These are phyloP conservation scores for Fragosphaeria purpurea DNA, from an alignment of 2,329 filamentous ascomycete genomes.

Conservation along the genomic window DNA sequence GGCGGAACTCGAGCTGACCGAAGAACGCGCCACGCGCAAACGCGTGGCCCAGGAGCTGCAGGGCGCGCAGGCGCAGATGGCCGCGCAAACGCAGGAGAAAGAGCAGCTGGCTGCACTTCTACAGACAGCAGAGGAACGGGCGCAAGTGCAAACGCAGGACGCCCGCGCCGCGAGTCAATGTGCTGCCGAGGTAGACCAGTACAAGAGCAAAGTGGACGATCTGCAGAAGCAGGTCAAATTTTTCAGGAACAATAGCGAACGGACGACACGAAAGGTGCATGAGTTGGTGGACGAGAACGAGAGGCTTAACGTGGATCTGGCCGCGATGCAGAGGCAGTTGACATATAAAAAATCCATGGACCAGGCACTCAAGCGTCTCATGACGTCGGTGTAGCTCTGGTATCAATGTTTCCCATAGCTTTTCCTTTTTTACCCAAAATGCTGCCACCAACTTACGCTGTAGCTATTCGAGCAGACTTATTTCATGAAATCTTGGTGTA, in stretches of 20 bases:
- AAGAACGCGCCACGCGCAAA: neutral
- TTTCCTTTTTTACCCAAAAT: too few relatives aligned
- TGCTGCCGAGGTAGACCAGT: neutral
- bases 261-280: neutral
- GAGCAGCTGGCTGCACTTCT: too few relatives aligned
- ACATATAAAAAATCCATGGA: neutral
- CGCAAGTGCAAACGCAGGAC: neutral
- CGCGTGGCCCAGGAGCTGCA: neutral
- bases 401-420: too few relatives aligned
- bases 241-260: neutral
- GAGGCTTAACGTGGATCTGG: neutral
- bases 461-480: too few relatives aligned
- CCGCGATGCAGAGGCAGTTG: neutral
- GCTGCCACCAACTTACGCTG: too few relatives aligned
- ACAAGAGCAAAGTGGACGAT: neutral
- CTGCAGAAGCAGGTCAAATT: neutral
- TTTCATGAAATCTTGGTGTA: too few relatives aligned
- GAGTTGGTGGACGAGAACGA: neutral
- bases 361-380: neutral
- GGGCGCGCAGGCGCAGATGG: neutral
- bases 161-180: neutral
- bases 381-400: too few relatives aligned
- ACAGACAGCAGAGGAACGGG: too few relatives aligned
- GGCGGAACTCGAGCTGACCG: neutral
- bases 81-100: neutral